Evolutionary conservation across 2,329 filamentous ascomycete species (phyloP).

Genomic region (Trichoderma pleuroti): DNA sequence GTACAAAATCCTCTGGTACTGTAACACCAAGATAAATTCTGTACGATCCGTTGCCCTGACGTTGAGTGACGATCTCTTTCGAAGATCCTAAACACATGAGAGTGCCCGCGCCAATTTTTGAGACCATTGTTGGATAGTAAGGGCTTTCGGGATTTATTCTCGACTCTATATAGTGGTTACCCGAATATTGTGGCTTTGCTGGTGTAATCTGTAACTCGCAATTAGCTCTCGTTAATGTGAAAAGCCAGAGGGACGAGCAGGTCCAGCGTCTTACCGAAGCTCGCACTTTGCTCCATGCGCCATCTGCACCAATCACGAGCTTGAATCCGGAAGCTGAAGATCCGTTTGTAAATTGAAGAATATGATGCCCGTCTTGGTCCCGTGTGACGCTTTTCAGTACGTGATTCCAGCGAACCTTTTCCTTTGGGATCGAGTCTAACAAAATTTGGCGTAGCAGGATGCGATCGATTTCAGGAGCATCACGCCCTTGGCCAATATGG

Average conservation of each 20-base stretch:
- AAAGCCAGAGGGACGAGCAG: too few relatives aligned
- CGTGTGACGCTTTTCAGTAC: not conserved
- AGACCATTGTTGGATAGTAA: not conserved
- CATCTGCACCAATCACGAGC: constrained; percentile 36
- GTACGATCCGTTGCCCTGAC: constrained; percentile 2
- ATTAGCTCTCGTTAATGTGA: not conserved
- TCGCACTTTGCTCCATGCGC: constrained; percentile 38
- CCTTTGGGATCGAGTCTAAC: constrained; percentile 39
- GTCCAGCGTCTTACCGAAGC: constrained; percentile 9
- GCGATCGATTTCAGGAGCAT: constrained; percentile 43
- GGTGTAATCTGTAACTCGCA: constrained; percentile 26
- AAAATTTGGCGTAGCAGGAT: constrained; percentile 39
- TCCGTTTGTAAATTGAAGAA: constrained; percentile 39
- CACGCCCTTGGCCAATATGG: constrained; percentile 24
- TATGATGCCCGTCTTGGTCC: constrained; percentile 25
- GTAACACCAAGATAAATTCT: not conserved
- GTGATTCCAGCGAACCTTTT: constrained; percentile 41
- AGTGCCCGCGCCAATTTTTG: not conserved
- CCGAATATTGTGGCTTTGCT: constrained; percentile 15
- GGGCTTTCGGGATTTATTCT: not conserved
- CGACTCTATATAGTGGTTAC: constrained; percentile 11
- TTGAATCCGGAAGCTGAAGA: constrained; percentile 38
- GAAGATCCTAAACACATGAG: not conserved
- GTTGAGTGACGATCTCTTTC: constrained; percentile 2
- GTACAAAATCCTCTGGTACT: constrained; percentile 9